Conservation (phyloP, 2,329 filamentous ascomycete genomes). For the Fusarium heterosporum region DNA sequence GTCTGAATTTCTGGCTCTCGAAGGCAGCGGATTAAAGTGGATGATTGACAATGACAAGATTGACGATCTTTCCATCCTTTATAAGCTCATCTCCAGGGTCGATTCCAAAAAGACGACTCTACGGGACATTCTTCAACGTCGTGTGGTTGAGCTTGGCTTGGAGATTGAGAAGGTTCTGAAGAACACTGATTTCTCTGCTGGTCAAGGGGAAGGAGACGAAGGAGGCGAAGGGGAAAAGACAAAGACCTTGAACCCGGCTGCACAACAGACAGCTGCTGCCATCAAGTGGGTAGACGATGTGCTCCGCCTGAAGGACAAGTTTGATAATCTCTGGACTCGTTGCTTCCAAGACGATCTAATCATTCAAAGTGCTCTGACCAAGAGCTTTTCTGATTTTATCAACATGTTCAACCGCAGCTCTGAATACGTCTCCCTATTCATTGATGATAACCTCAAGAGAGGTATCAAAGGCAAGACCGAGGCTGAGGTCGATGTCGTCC, state of each 20-base stretch:
- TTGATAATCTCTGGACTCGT: constrained; percentile 79
- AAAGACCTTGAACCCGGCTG: constrained; percentile 62
- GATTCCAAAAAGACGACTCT: constrained; percentile 79
- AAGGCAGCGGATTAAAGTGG: constrained; percentile 82
- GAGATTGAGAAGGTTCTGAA: constrained; percentile 80
- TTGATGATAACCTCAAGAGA: constrained; percentile 95
- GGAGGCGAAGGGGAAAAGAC: constrained; percentile 57
- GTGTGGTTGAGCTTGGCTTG: constrained; percentile 81
- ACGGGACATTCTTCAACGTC: constrained; percentile 75
- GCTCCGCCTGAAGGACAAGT: constrained; percentile 85
- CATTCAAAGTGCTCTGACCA: constrained; percentile 84
- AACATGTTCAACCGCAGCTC: constrained; percentile 87
- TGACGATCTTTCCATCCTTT: constrained; percentile 83
- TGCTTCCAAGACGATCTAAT: constrained; percentile 82
- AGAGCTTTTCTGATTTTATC: constrained; percentile 93
- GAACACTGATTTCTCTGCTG: constrained; percentile 65
- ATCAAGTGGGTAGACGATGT: constrained; percentile 97
- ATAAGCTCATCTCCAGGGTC: constrained; percentile 80
- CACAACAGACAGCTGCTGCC: constrained; percentile 85
- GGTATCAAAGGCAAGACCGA: constrained; percentile 95
- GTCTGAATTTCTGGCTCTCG: constrained; percentile 83
- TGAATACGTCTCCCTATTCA: constrained; percentile 95
- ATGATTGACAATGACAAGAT: constrained; percentile 93
- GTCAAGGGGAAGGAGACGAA: constrained; percentile 59
- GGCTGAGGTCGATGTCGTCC: constrained; percentile 81